Conservation (phyloP, 371 early-diverging fungal genomes). For the Lichtheimia ramosa region DNA sequence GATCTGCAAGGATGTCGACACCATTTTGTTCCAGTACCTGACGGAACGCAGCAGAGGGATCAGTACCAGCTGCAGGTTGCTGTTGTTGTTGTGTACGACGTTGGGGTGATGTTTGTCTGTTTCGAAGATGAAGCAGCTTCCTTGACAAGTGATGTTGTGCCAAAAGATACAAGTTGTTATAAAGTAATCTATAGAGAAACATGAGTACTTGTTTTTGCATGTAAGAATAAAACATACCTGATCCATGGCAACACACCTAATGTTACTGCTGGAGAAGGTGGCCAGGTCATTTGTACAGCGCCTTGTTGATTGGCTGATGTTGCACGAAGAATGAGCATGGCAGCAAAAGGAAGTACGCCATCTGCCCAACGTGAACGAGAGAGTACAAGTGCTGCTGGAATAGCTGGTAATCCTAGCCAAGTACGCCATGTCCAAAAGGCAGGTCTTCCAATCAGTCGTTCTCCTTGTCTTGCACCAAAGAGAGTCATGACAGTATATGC, state of each 20-base stretch:
- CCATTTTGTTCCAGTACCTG: constrained; percentile 3
- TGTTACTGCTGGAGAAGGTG: constrained; percentile 54
- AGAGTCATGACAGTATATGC: constrained; percentile 72
- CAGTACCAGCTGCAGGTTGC: not conserved
- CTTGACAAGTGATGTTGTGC: constrained; percentile 22
- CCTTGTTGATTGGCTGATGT: constrained; percentile 22
- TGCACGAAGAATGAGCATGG: constrained; percentile 28
- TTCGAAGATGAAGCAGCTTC: constrained; percentile 22
- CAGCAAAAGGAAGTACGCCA: constrained; percentile 31
- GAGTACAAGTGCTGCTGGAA: constrained; percentile 63
- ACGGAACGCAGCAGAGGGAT: constrained; percentile 1
- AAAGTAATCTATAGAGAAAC: constrained; percentile 36
- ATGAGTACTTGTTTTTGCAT: too few relatives aligned
- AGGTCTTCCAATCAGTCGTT: constrained; percentile 60
- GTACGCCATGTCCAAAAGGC: constrained; percentile 65
- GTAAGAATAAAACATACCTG: too few relatives aligned
- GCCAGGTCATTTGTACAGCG: constrained; percentile 49
- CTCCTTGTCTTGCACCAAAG: constrained; percentile 69
- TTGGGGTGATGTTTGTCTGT: constrained; percentile 15
- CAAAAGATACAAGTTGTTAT: constrained; percentile 44
- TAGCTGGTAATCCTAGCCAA: constrained; percentile 67
- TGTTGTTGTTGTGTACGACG: constrained; percentile 5
- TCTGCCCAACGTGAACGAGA: constrained; percentile 55
- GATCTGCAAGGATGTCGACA: constrained; percentile 10
- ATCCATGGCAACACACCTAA: constrained; percentile 62